Percentiles rank a stretch among this genome's conserved stretches.
phyloP scores from a whole-genome alignment of 2,329 filamentous ascomycete genomes.

The Alternaria rosae region DNA sequence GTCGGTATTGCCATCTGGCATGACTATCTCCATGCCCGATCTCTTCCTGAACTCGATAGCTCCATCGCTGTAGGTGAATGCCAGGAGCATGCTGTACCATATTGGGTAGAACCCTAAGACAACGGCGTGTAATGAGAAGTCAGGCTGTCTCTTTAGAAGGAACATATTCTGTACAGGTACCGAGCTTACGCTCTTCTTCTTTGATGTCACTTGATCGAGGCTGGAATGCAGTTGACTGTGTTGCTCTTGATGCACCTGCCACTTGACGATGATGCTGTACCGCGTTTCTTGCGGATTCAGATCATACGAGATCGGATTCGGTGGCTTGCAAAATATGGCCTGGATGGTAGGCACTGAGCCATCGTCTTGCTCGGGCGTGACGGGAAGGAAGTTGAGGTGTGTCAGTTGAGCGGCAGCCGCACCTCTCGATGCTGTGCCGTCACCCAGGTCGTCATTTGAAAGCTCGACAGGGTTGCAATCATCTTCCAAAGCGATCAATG shows the following conservation, averaged over 20 bases:
- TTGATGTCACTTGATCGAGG: conserved; percentile 76
- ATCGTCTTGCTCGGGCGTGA: conserved; percentile 67
- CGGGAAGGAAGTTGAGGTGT: conserved; percentile 76
- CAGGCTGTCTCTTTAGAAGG: conserved; percentile 64
- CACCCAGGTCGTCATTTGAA: conserved; percentile 31
- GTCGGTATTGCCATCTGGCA: conserved; percentile 68
- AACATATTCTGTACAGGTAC: conserved; percentile 46
- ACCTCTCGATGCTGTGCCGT: conserved; percentile 31
- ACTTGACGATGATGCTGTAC: conserved; percentile 80
- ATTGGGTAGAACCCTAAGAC: conserved; percentile 72
- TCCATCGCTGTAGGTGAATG: conserved; percentile 80
- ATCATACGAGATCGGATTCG: conserved; percentile 45
- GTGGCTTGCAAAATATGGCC: conserved; percentile 72
- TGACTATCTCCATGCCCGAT: conserved; percentile 72
- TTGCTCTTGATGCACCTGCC: conserved; percentile 75
- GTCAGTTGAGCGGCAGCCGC: conserved; percentile 62
- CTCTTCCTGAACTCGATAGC: conserved; percentile 82
- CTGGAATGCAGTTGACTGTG: conserved; percentile 71
- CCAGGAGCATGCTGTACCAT: conserved; percentile 74
- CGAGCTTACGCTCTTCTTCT: conserved; percentile 63
- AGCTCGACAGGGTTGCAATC: conserved; percentile 41
- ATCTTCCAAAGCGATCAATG: conserved; percentile 39
- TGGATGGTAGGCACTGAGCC: conserved; percentile 70
- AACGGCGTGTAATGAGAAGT: conserved; percentile 73
- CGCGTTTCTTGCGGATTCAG: conserved; percentile 68